Evolutionary conservation across 208 protist genomes (phyloP), one percentile per base, ranked within the genome.

Genomic region (Acanthamoeba quina): DNA sequence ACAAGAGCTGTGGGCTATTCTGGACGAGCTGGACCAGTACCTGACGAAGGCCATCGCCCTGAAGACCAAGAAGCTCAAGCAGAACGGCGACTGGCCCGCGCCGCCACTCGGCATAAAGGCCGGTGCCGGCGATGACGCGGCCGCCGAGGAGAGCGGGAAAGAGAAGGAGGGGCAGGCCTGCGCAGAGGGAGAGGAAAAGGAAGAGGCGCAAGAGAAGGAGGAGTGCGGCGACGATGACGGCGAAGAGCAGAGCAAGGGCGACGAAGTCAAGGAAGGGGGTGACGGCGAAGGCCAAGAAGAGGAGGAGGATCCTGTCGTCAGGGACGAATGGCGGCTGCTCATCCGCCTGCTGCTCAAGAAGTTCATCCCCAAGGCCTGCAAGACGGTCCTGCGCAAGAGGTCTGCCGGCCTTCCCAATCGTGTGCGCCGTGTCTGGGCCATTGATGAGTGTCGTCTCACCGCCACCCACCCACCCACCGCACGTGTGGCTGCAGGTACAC

Each of bases 341-440:
- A 13, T 74, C 58, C 31, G 62, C 24, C 74, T 37, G 21, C 17
- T 91, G 62, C 62, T 91, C 60, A 66, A 31, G 34, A 91, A 74
- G n/a, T 74, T 74, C 37, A n/a, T 91, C 6, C 37, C 85, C 44
- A 66, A 72, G n/a, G 62, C 62, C 6, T 91, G 85, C 85, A 91
- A 91, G 85, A 91, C 54, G 21, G 41, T 91, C 24, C 85, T 91
- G 34, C 85, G 85, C 37, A 91, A 91, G 47, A 44, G 85, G 85
- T 91, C 21, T 74, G 10, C 49, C 37, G 7, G 17, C 41, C 49
- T 21, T 26, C 41, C 21, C 29, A 13, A 74, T 31, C 19, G 7
- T 26, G 9, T 11, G 29, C 34, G 21, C n/a, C 37, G 0, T 80
- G 70, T 80, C n/a, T 80, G 34, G 37, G 37, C 37, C n/a, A 15